A percentile compares a stretch with the other conserved stretches of the same genome.
phyloP scores from a whole-genome alignment of 1,284 basidiomycete species.

The Rhodotorula sp. region DNA sequence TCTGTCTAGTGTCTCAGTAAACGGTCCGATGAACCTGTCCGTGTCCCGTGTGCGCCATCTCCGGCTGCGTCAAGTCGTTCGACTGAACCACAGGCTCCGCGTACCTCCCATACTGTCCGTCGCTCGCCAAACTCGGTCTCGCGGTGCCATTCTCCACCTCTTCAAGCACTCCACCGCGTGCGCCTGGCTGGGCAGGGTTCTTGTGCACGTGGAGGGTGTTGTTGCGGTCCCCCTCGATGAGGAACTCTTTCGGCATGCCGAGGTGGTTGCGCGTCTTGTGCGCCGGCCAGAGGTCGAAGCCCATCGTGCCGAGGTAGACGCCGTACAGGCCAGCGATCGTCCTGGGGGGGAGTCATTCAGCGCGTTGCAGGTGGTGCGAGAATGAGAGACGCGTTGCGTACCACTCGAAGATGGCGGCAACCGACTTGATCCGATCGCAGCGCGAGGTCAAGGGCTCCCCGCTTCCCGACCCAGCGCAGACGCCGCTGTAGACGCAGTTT shows the following conservation, averaged over 20 bases:
- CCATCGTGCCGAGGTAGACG: slow-evolving; percentile 43
- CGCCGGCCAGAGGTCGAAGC: slow-evolving; percentile 48
- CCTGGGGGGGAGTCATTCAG: slow-evolving; percentile 48
- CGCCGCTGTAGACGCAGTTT: background rate
- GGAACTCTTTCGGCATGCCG: slow-evolving; percentile 11
- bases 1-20: slow-evolving; percentile 1
- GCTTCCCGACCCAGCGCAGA: slow-evolving; percentile 40
- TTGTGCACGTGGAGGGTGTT: slow-evolving; percentile 38
- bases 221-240: slow-evolving; percentile 30
- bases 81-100: background rate
- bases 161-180: slow-evolving; percentile 11
- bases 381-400: background rate
- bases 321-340: slow-evolving; percentile 50
- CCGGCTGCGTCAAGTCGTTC: background rate
- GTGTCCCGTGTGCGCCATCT: slow-evolving; percentile 12
- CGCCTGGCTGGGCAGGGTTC: slow-evolving; percentile 15
- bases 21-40: background rate
- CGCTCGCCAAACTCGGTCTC: slow-evolving; percentile 5
- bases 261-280: slow-evolving; percentile 46
- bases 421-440: slow-evolving; percentile 52
- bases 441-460: slow-evolving; percentile 19
- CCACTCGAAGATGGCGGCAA: slow-evolving; percentile 53
- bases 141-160: slow-evolving; percentile 1
- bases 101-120: slow-evolving; percentile 10
- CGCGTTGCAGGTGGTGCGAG: background rate